Conservation (phyloP, 768 basidiomycete species). For the Mycena venus region DNA sequence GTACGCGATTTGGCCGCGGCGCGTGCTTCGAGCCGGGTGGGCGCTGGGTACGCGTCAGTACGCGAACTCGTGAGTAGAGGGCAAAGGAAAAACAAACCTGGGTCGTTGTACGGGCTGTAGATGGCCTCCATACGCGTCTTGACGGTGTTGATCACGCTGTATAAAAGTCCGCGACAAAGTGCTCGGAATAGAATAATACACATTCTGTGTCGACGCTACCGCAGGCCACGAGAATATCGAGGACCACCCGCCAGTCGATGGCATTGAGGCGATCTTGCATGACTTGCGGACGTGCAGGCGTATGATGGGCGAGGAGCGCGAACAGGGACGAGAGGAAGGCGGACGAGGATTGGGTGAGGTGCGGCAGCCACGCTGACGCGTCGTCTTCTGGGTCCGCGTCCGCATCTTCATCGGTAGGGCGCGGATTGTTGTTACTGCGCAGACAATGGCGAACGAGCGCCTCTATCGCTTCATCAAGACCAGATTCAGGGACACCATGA, state of each 20-base stretch:
- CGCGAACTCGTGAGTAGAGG: background rate
- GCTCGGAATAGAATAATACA: slow-evolving; percentile 30
- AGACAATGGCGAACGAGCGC: too few species aligned
- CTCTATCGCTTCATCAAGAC: too few species aligned
- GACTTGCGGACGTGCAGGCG: slow-evolving; percentile 67
- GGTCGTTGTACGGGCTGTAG: slow-evolving; percentile 12
- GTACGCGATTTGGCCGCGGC: background rate
- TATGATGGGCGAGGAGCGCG: slow-evolving; percentile 66
- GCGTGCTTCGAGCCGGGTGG: background rate
- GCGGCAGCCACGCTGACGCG: slow-evolving; percentile 44
- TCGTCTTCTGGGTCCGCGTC: slow-evolving; percentile 46
- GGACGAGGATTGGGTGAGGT: slow-evolving; percentile 59
- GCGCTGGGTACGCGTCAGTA: background rate
- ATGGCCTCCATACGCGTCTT: slow-evolving; percentile 26
- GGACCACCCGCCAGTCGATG: slow-evolving; percentile 74
- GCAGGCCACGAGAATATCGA: slow-evolving; percentile 63
- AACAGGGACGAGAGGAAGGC: slow-evolving; percentile 66
- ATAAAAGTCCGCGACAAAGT: background rate
- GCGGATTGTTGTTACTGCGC: too few species aligned
- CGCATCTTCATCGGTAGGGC: slow-evolving; percentile 37
- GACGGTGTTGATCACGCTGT: slow-evolving; percentile 20
- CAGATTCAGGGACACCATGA: too few species aligned
- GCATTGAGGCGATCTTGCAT: slow-evolving; percentile 76
- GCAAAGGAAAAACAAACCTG: background rate
- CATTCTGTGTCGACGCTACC: slow-evolving; percentile 55